These are phyloP conservation scores for Euphrasia confusa DNA, from an alignment of 257 asterid genomes.

Conservation along the genomic window DNA sequence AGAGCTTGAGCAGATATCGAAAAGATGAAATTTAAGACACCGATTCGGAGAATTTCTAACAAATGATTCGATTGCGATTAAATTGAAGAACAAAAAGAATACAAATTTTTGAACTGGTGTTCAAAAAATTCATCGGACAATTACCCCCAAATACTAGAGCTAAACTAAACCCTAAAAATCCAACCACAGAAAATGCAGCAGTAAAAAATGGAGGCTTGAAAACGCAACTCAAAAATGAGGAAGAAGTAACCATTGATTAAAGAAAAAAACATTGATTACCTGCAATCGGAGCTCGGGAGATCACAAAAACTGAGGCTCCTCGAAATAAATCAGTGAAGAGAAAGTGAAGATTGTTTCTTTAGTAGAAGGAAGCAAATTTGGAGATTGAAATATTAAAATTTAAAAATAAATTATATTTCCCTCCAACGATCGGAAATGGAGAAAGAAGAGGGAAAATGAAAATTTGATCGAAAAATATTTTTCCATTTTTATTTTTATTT, in stretches of 20 bases:
- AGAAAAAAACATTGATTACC: conserved; percentile 26
- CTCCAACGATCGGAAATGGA: conserved; percentile 53
- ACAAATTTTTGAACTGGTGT: no score
- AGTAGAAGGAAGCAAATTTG: neutral
- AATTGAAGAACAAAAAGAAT: neutral
- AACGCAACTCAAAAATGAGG: conserved; percentile 16
- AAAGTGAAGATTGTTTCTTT: conserved; percentile 17
- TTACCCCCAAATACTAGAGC: conserved; percentile 15
- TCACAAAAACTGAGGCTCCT: neutral
- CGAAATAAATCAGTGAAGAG: conserved; percentile 17
- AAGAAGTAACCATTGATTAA: neutral
- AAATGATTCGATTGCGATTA: conserved; percentile 5
- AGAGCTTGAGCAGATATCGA: neutral
- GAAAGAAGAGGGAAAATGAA: conserved; percentile 36
- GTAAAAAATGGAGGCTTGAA: conserved; percentile 19
- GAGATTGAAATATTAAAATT: conserved; percentile 24
- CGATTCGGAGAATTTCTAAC: neutral
- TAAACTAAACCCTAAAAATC: conserved; percentile 40
- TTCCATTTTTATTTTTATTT: conserved; percentile 18
- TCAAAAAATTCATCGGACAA: conserved; percentile 12
- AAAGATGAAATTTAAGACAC: neutral
- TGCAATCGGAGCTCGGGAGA: conserved; percentile 23
- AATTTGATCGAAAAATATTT: conserved; percentile 34
- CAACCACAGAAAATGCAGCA: conserved; percentile 7
- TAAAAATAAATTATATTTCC: conserved; percentile 31